Evolutionary conservation across 768 basidiomycete genomes (phyloP), one percentile per base, ranked within the genome.

Genomic region (Leccinum incarnatum): DNA sequence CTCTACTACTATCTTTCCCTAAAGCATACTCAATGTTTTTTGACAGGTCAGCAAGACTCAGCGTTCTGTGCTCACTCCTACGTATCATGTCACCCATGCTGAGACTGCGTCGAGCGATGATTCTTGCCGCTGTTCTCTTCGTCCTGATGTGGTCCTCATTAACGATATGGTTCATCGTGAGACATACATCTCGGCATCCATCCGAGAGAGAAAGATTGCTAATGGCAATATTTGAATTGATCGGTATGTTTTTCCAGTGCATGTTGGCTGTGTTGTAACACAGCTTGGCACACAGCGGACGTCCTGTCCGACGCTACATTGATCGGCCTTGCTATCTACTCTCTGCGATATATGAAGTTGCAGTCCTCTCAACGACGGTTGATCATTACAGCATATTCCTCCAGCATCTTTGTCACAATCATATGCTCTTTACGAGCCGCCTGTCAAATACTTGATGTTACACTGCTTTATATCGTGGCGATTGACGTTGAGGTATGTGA

Each of bases 261-360:
- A 27, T 5, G 5, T 45, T 32, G 25, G 10, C 4, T 25, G 23
- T 8, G 37, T 45, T 23, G 55, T 63, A 45, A 65, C 27, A 2
- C 19, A 25, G 15, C 14, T 50, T 4, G 54, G 17, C 47, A 30
- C 5, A 47, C 48, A 70, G 68, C 57, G 17, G 62, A 72, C 30
- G 47, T 72, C 34, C 27, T 72, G 10, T 62, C 66, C 12, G 68
- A 63, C 34, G 36, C 40, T 11, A 52, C 51, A 17, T 40, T 66
- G 9, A 53, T 70, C 27, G 10, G 23, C 48, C 37, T 66, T 48
- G 54, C 64, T 8, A 55, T 65, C 15, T 5, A 42, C 51, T 29
- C 34, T 1, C 32, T 64, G 17, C 58, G 50, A 51, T 57, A 55
- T 29, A 37, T 55, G 12, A 51, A 59, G 19, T 36, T 66, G 21